These are phyloP conservation scores for Exidia glandulosa DNA, from an alignment of 768 basidiomycete species.

Conservation along the genomic window DNA sequence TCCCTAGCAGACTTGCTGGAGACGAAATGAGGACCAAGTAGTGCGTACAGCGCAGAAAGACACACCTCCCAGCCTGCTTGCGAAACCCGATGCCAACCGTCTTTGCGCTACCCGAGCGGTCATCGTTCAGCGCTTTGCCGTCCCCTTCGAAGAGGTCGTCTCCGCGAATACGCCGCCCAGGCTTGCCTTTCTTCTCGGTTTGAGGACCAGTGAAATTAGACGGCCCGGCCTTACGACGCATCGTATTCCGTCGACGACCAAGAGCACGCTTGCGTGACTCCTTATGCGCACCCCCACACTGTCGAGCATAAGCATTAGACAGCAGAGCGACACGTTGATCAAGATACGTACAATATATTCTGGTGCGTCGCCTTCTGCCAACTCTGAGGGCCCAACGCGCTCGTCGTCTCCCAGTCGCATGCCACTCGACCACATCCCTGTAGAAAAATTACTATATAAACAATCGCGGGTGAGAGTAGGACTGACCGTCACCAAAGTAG, in stretches of 20 bases:
- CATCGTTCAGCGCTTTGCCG: conserved; percentile 42
- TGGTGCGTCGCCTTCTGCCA: conserved; percentile 49
- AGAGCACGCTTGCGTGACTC: conserved; percentile 43
- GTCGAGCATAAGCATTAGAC: background rate
- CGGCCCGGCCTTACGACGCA: conserved; percentile 31
- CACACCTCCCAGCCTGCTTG: conserved; percentile 38
- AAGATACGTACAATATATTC: conserved; percentile 59
- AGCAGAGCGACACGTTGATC: background rate
- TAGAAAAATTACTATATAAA: background rate
- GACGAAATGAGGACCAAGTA: background rate
- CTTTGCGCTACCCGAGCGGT: conserved; percentile 25
- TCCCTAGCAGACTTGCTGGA: conserved; percentile 68
- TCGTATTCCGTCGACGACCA: conserved; percentile 25
- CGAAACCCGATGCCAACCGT: conserved; percentile 52
- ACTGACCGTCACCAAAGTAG: conserved; percentile 72
- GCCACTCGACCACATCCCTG: conserved; percentile 79
- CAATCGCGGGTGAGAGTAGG: background rate
- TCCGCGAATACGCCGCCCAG: conserved; percentile 55
- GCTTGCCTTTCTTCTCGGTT: conserved; percentile 57
- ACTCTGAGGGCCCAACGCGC: conserved; percentile 37
- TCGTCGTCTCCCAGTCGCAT: conserved; percentile 57
- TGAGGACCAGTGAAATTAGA: conserved; percentile 51
- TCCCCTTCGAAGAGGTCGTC: conserved; percentile 48
- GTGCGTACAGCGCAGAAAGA: conserved; percentile 32
- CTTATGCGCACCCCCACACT: conserved; percentile 76